Percentiles rank a stretch among this genome's conserved stretches.
phyloP scores from a whole-genome alignment of 192 early-diverging fungal species.

The Gaertneriomyces sp. region DNA sequence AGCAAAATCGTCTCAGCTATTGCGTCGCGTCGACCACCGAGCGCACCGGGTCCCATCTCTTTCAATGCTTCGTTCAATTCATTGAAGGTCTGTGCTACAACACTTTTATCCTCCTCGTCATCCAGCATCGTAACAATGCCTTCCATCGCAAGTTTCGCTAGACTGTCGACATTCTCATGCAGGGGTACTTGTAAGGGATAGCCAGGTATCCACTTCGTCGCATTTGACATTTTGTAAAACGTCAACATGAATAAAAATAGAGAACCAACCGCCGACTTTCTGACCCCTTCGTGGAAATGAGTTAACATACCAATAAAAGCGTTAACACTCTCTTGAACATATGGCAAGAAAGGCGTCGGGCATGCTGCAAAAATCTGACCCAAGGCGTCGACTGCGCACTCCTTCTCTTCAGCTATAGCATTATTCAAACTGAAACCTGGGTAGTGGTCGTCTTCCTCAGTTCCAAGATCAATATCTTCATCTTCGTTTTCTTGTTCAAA shows the following conservation, averaged over 20 bases:
- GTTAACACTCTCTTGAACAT: conserved; percentile 68
- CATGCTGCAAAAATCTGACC: conserved; percentile 84
- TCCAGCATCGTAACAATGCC: conserved; percentile 68
- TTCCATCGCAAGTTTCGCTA: conserved; percentile 68
- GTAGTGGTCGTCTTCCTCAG: conserved; percentile 30
- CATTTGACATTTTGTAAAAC: conserved; percentile 66
- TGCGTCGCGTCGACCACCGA: conserved; percentile 42
- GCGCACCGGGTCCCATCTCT: conserved; percentile 67
- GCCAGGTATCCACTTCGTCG: conserved; percentile 66
- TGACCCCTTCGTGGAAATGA: conserved; percentile 78
- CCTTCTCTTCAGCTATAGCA: conserved; percentile 89
- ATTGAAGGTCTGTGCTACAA: conserved; percentile 75
- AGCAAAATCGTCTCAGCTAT: conserved; percentile 27
- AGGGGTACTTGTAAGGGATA: conserved; percentile 55
- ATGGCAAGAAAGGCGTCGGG: conserved; percentile 71
- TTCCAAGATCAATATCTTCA: conserved; percentile 31
- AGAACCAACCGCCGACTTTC: conserved; percentile 69
- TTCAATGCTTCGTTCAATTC: conserved; percentile 69
- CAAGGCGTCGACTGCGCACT: conserved; percentile 82
- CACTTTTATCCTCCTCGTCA: conserved; percentile 77
- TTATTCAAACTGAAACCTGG: conserved; percentile 59
- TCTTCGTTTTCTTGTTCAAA: conserved; percentile 59
- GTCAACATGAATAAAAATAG: conserved; percentile 77
- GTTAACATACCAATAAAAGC: conserved; percentile 64
- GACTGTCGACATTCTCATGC: conserved; percentile 68